Evolutionary conservation across 2,329 filamentous ascomycete species (phyloP).

Genomic region (Pezicula neosporulosa): DNA sequence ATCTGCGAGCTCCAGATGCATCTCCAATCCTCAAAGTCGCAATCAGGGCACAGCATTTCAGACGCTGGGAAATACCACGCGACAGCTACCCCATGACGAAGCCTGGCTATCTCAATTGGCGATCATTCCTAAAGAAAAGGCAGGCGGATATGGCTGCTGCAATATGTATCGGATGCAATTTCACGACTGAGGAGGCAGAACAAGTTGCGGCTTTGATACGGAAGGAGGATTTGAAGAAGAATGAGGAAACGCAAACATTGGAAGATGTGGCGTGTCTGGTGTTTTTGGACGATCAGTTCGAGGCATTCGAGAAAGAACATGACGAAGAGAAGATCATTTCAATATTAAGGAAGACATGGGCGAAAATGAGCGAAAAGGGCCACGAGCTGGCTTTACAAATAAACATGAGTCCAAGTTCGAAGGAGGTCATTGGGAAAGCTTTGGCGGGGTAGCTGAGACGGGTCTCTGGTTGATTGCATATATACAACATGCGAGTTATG

Average conservation of each 20-base stretch:
- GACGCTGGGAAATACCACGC: slow-evolving; percentile 78
- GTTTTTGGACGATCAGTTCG: slow-evolving; percentile 84
- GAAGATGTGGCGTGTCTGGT: slow-evolving; percentile 87
- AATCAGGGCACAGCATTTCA: slow-evolving; percentile 80
- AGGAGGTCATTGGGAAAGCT: slow-evolving; percentile 60
- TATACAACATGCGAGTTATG: no score
- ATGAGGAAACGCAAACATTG: slow-evolving; percentile 68
- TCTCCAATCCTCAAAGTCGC: slow-evolving; percentile 69
- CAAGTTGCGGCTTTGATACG: slow-evolving; percentile 69
- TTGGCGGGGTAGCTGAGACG: slow-evolving; percentile 34
- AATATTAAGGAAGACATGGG: slow-evolving; percentile 73
- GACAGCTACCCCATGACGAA: slow-evolving; percentile 70
- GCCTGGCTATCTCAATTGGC: slow-evolving; percentile 77
- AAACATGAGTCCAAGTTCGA: slow-evolving; percentile 44
- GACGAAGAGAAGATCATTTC: slow-evolving; percentile 75
- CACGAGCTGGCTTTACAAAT: slow-evolving; percentile 63
- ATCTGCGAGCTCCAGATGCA: slow-evolving; percentile 54
- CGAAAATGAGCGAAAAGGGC: slow-evolving; percentile 66
- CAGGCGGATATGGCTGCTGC: slow-evolving; percentile 58
- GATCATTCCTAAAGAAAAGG: slow-evolving; percentile 67
- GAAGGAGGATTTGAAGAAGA: slow-evolving; percentile 68
- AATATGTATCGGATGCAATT: slow-evolving; percentile 43
- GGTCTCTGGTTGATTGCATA: no score
- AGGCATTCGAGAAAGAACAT: slow-evolving; percentile 68
- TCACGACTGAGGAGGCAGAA: slow-evolving; percentile 46